These are phyloP conservation scores for Alnus rubra DNA, from an alignment of 306 rosid species.

Conservation along the genomic window DNA sequence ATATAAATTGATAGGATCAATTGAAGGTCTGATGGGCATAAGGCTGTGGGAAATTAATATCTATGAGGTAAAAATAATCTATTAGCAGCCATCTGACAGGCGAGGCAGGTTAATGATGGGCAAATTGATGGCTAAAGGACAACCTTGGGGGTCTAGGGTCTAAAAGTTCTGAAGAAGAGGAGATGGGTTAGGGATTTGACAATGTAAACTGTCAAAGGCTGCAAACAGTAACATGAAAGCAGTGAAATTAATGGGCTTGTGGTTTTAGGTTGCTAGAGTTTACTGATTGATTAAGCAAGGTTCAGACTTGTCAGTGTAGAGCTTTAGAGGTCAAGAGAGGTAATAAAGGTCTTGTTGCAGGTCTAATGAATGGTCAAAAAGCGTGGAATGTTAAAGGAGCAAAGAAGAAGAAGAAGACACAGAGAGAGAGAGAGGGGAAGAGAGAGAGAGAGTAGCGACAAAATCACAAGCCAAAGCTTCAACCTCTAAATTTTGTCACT, in stretches of 20 bases:
- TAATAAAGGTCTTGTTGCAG: not conserved
- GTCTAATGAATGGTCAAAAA: not conserved
- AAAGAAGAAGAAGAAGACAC: not conserved
- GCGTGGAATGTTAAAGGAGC: not conserved
- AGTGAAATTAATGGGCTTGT: too few species aligned
- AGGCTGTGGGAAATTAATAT: not conserved
- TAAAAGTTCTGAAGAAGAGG: too few species aligned
- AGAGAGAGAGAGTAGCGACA: not conserved
- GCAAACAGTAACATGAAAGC: too few species aligned
- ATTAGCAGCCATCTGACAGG: too few species aligned
- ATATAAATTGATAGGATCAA: not conserved
- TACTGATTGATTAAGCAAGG: not conserved
- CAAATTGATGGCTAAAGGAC: too few species aligned
- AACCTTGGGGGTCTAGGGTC: too few species aligned
- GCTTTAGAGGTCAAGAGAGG: not conserved
- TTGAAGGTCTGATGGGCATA: not conserved
- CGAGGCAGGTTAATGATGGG: too few species aligned
- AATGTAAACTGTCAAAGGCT: too few species aligned
- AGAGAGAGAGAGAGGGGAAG: too few species aligned
- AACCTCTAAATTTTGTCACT: not conserved
- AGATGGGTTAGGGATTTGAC: too few species aligned
- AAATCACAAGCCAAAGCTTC: not conserved
- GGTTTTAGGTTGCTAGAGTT: too few species aligned
- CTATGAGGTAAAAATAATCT: not conserved
- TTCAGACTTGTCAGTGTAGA: not conserved